phyloP scores from a whole-genome alignment of 805 yeast species.

The Blastobotrys peoriensis region DNA sequence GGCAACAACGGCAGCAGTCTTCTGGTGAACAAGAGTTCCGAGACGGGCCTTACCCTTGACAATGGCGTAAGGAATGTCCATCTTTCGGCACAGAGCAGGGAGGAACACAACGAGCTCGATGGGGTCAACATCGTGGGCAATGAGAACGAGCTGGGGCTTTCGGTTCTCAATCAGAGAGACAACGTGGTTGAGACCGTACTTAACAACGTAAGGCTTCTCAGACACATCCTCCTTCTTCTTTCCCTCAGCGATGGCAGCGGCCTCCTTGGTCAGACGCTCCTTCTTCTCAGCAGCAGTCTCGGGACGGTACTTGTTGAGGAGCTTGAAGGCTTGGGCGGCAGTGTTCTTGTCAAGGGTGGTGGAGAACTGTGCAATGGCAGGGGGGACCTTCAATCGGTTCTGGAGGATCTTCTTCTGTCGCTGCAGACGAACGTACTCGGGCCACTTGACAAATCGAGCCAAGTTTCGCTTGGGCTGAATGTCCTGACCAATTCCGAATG shows the following conservation, averaged over 20 bases:
- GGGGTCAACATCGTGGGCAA: conserved; percentile 99
- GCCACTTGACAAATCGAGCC: conserved; percentile 98
- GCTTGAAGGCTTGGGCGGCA: conserved; percentile 94
- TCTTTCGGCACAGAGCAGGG: conserved; percentile 98
- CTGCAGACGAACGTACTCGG: conserved; percentile 95
- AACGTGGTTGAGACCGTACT: conserved; percentile 99
- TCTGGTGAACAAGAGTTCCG: conserved; percentile 95
- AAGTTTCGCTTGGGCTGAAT: conserved; percentile 95
- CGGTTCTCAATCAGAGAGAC: conserved; percentile 96
- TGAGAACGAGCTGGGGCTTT: conserved; percentile 95
- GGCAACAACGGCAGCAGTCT: conserved; percentile 96
- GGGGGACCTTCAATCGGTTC: conserved; percentile 98
- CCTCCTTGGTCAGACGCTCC: conserved; percentile 98
- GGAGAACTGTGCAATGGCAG: conserved; percentile 95
- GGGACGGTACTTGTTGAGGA: conserved; percentile 98
- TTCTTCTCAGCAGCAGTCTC: conserved; percentile 97
- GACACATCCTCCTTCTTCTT: conserved; percentile 95
- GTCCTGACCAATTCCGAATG: conserved; percentile 95
- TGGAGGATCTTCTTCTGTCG: conserved; percentile 97
- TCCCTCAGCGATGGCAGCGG: conserved; percentile 98
- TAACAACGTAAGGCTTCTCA: conserved; percentile 93
- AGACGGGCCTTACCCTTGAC: conserved; percentile 98
- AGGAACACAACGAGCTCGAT: conserved; percentile 94
- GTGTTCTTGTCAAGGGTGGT: conserved; percentile 97
- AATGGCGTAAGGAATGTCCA: conserved; percentile 99